Conservation (phyloP, 1,139 yeast genomes). For the Debaryomycetaceae sp. region DNA sequence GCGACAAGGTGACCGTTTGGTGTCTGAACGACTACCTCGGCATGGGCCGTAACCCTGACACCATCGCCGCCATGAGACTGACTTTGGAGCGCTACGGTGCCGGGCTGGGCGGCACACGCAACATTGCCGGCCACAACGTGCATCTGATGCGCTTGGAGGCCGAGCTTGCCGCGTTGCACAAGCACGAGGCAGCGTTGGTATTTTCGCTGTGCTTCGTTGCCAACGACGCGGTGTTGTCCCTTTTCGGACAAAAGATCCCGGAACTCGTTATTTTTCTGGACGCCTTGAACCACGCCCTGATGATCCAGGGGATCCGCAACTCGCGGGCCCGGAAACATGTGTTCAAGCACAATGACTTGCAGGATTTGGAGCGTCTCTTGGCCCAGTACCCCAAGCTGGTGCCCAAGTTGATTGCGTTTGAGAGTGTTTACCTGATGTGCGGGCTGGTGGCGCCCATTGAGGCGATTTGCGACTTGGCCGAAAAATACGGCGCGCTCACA, state of each 20-base stretch:
- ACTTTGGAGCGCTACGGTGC: slow-evolving; percentile 90
- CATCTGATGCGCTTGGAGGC: slow-evolving; percentile 85
- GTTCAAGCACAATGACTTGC: slow-evolving; percentile 85
- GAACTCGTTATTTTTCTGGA: slow-evolving; percentile 91
- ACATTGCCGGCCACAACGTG: slow-evolving; percentile 94
- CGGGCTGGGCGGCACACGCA: slow-evolving; percentile 99
- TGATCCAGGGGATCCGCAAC: slow-evolving; percentile 93
- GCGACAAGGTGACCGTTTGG: slow-evolving; percentile 94
- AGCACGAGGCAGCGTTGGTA: slow-evolving; percentile 92
- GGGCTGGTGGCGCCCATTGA: slow-evolving; percentile 95
- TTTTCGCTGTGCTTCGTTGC: slow-evolving; percentile 96
- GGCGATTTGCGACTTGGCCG: slow-evolving; percentile 91
- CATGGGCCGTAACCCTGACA: slow-evolving; percentile 78
- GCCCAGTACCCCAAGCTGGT: slow-evolving; percentile 74
- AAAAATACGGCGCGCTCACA: slow-evolving; percentile 94
- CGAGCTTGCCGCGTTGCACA: slow-evolving; percentile 84
- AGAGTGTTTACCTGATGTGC: slow-evolving; percentile 96
- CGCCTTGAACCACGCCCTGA: slow-evolving; percentile 91
- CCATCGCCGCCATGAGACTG: slow-evolving; percentile 70
- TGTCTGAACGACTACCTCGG: slow-evolving; percentile 97
- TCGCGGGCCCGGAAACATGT: slow-evolving; percentile 86
- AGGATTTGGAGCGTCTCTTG: slow-evolving; percentile 74
- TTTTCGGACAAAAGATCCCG: slow-evolving; percentile 86
- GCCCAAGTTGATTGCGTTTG: slow-evolving; percentile 95
- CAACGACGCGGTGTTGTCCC: slow-evolving; percentile 91